These are phyloP conservation scores for Cercospora citrullina DNA, from an alignment of 2,329 filamentous ascomycete genomes.

Conservation along the genomic window DNA sequence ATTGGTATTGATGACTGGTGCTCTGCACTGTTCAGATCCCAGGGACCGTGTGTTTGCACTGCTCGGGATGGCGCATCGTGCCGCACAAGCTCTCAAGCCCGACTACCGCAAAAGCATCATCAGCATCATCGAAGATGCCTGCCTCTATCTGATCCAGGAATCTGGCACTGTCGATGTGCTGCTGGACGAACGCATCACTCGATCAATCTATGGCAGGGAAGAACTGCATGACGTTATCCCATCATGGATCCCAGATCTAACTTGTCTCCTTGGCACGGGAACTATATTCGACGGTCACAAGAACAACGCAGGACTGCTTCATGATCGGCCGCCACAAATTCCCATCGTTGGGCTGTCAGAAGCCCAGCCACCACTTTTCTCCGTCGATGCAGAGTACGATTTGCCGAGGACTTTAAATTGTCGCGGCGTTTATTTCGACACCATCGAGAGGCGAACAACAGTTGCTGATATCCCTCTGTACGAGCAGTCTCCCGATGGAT, in stretches of 20 bases:
- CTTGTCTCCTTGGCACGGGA: background rate
- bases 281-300: slow-evolving; percentile 6
- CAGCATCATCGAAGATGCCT: slow-evolving; percentile 28
- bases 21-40: slow-evolving; percentile 25
- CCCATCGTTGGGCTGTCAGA: background rate
- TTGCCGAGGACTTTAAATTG: slow-evolving; percentile 18
- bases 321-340: background rate
- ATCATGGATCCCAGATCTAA: slow-evolving; percentile 23
- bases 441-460: slow-evolving; percentile 19
- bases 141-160: slow-evolving; percentile 24
- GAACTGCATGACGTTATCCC: slow-evolving; percentile 7
- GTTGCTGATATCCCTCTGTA: slow-evolving; percentile 11
- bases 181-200: slow-evolving; percentile 22
- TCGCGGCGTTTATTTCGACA: slow-evolving; percentile 22
- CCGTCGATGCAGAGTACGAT: slow-evolving; percentile 6
- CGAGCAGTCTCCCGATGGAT: slow-evolving; percentile 12
- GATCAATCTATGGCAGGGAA: slow-evolving; percentile 6
- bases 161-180: slow-evolving; percentile 25
- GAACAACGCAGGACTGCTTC: slow-evolving; percentile 20
- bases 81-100: slow-evolving; percentile 10
- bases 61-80: slow-evolving; percentile 19
- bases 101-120: slow-evolving; percentile 25
- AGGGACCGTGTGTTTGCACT: slow-evolving; percentile 28
- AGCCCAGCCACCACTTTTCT: background rate
- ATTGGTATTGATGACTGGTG: slow-evolving; percentile 19